Evolutionary conservation across 169 alveolate genomes (phyloP), one percentile per base, ranked within the genome.

Genomic region (Plasmodium gonderi): DNA sequence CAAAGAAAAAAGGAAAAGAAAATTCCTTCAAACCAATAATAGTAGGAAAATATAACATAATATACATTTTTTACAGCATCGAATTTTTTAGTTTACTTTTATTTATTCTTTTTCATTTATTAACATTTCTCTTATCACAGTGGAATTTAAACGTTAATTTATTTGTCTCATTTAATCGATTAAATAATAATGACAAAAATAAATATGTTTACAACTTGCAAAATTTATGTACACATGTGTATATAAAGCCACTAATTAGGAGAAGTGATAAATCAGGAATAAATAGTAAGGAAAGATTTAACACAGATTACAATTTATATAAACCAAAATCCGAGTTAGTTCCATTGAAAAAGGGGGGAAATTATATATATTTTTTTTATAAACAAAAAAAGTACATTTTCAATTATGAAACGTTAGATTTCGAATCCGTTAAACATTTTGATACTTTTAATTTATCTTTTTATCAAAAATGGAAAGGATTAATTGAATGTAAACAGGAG

Each of bases 371-470:
- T 64, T 94, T 94, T 68, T 69, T 80, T 54, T 92, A 92, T 78
- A 95, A 94, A 38, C 96, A 95, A 20, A 89, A 92, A 44, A 95
- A 95, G 74, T 95, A 92, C 69, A 77, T 95, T 23, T 89, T 93
- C 49, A 76, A 93, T 49, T 94, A 91, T 40, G 47, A 81, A 47
- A 79, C 87, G 7, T 67, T 83, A 17, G 47, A 64, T 31, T 95
- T 95, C 75, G 95, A 82, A 75, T 91, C 96, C 0, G 96, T 95
- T 42, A 95, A 92, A 38, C 97, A 95, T 91, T 90, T 95, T 72
- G 97, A 95, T 38, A 77, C 38, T 69, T 79, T 95, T 36, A 91
- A 93, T 44, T 51, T 93, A 17, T 44, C 77, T 33, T 77, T 68
- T 49, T 79, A 94, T 51, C 49, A 45, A 31, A 83, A 65, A 31